Percentiles rank a stretch among this genome's conserved stretches.
phyloP scores from a whole-genome alignment of 345 rosid genomes.

The Psidium guajava region DNA sequence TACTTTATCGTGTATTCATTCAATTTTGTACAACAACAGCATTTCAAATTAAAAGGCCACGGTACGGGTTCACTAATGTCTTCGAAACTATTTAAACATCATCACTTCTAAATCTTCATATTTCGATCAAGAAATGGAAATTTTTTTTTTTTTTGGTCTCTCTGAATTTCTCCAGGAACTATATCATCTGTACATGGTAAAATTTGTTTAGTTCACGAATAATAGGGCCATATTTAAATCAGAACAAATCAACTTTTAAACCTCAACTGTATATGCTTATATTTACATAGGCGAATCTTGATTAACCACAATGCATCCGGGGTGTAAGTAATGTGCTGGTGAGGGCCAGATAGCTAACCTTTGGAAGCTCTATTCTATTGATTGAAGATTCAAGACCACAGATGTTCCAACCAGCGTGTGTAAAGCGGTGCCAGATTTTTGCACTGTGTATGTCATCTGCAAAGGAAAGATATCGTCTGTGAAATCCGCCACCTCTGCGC shows the following conservation, averaged over 20 bases:
- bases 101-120: background rate
- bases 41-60: background rate
- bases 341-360: background rate
- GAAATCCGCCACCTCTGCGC: constrained; percentile 30
- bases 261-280: background rate
- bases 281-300: background rate
- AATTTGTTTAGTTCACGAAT: background rate
- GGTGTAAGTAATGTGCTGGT: background rate
- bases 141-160: too few relatives aligned
- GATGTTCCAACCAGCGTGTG: constrained; percentile 51
- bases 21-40: background rate
- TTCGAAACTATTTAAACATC: background rate
- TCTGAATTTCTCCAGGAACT: background rate
- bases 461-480: constrained; percentile 60
- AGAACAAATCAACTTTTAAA: background rate
- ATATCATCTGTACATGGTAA: background rate
- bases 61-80: background rate
- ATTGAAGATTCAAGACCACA: constrained; percentile 42
- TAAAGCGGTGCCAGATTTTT: constrained; percentile 56
- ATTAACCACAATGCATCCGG: background rate
- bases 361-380: background rate
- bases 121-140: background rate
- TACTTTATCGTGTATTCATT: background rate
- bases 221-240: background rate
- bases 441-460: constrained; percentile 56